These are phyloP conservation scores for Neofusicoccum ribis DNA, from an alignment of 2,329 filamentous ascomycete species.

Conservation along the genomic window DNA sequence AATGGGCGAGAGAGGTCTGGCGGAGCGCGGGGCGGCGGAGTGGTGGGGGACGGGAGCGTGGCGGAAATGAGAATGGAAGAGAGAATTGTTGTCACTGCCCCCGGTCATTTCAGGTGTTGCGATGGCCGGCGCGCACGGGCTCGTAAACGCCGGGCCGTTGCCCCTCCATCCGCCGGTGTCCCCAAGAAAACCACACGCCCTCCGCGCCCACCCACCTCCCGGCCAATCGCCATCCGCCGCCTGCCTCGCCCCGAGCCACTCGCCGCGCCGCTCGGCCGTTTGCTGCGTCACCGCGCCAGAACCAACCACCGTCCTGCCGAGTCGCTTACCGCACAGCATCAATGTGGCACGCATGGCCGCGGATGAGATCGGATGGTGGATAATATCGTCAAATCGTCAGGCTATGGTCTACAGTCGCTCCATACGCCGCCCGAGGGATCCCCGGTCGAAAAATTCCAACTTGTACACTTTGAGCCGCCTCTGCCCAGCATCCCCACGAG, in stretches of 20 bases:
- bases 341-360: background rate
- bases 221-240: too few species aligned
- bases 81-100: conserved; percentile 16
- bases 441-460: background rate
- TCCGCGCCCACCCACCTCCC: background rate
- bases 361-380: background rate
- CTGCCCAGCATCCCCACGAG: background rate
- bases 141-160: background rate
- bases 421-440: background rate
- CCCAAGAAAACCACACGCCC: background rate
- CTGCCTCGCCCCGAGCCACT: too few species aligned
- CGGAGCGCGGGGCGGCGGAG: background rate
- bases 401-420: background rate
- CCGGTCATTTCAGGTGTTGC: conserved; percentile 18
- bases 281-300: background rate
- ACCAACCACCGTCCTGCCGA: background rate
- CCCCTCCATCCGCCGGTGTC: background rate
- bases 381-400: background rate
- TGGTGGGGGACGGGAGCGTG: background rate
- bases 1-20: background rate
- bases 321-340: background rate
- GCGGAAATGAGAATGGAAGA: background rate
- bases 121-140: background rate
- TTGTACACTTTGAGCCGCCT: background rate
- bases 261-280: background rate